phyloP scores from a whole-genome alignment of 164 flowering plant species.

The Vitis labrusca region DNA sequence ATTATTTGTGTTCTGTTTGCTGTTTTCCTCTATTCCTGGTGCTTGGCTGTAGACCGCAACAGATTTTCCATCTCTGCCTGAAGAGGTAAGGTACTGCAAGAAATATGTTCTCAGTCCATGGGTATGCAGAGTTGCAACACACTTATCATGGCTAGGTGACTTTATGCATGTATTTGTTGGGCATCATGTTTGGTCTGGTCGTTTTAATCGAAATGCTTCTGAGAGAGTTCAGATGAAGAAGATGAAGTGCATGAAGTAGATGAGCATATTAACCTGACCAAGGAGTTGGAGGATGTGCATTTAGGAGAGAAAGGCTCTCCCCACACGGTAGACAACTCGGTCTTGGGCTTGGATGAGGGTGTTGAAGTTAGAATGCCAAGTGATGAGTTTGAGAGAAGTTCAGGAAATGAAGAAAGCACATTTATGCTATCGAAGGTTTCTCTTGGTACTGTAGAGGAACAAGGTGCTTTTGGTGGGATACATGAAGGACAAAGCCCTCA shows the following conservation, averaged over 20 bases:
- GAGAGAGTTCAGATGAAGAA: slow-evolving; percentile 42
- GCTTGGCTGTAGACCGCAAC: too few species aligned
- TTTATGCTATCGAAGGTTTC: slow-evolving; percentile 31
- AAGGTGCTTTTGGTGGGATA: slow-evolving; percentile 30
- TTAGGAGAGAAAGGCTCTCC: slow-evolving; percentile 52
- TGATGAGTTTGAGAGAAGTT: slow-evolving; percentile 57
- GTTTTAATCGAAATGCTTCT: too few species aligned
- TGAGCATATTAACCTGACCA: slow-evolving; percentile 48
- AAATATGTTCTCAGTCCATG: too few species aligned
- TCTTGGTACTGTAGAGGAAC: slow-evolving; percentile 24
- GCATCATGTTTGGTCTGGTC: too few species aligned
- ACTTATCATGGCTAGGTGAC: too few species aligned
- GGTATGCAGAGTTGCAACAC: too few species aligned
- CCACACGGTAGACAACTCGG: slow-evolving; percentile 43
- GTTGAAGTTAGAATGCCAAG: slow-evolving; percentile 66
- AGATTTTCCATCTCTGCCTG: too few species aligned
- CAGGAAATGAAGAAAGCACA: slow-evolving; percentile 37
- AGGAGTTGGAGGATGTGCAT: slow-evolving; percentile 61
- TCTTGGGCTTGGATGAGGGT: slow-evolving; percentile 82
- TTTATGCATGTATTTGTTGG: too few species aligned
- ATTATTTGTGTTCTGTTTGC: too few species aligned
- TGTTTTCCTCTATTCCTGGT: too few species aligned
- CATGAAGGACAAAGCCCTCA: slow-evolving; percentile 27
- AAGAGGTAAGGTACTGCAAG: too few species aligned
- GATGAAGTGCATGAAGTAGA: slow-evolving; percentile 79